phyloP scores from a whole-genome alignment of 2,329 filamentous ascomycete species.

The Neonectria ditissima region DNA sequence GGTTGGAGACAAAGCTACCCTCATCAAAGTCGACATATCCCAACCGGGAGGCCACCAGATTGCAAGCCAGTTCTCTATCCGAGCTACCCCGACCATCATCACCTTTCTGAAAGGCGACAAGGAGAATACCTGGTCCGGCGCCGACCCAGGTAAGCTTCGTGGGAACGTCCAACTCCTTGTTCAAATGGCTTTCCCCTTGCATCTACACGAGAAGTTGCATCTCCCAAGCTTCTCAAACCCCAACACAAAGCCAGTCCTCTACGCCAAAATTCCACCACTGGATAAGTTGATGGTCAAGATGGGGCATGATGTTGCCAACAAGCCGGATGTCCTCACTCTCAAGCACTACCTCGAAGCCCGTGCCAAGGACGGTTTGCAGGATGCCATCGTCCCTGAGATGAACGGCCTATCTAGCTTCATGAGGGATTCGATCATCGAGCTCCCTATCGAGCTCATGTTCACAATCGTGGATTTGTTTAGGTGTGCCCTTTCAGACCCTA shows the following conservation, averaged over 20 bases:
- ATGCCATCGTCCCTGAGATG: constrained; percentile 79
- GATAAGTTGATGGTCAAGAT: constrained; percentile 86
- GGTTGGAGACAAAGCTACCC: constrained; percentile 72
- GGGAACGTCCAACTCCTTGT: constrained; percentile 80
- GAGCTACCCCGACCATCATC: constrained; percentile 88
- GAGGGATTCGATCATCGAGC: constrained; percentile 61
- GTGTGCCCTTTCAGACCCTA: constrained; percentile 79
- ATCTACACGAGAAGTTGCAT: constrained; percentile 78
- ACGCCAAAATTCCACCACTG: constrained; percentile 82
- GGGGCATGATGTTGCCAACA: constrained; percentile 66
- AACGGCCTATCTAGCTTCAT: constrained; percentile 73
- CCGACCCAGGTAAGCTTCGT: constrained; percentile 74
- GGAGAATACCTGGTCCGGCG: constrained; percentile 84
- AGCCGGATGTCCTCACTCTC: constrained; percentile 72
- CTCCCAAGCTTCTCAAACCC: constrained; percentile 77
- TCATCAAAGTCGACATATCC: constrained; percentile 88
- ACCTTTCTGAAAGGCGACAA: constrained; percentile 83
- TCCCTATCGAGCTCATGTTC: constrained; percentile 78
- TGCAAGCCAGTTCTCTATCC: constrained; percentile 73
- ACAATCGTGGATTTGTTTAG: constrained; percentile 88
- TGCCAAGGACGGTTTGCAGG: constrained; percentile 67
- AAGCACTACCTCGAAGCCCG: constrained; percentile 78
- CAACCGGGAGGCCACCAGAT: constrained; percentile 72
- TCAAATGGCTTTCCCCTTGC: constrained; percentile 79
- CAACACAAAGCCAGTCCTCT: constrained; percentile 75